Evolutionary conservation across 768 basidiomycete species (phyloP).

Genomic region (Boletus bicolor): DNA sequence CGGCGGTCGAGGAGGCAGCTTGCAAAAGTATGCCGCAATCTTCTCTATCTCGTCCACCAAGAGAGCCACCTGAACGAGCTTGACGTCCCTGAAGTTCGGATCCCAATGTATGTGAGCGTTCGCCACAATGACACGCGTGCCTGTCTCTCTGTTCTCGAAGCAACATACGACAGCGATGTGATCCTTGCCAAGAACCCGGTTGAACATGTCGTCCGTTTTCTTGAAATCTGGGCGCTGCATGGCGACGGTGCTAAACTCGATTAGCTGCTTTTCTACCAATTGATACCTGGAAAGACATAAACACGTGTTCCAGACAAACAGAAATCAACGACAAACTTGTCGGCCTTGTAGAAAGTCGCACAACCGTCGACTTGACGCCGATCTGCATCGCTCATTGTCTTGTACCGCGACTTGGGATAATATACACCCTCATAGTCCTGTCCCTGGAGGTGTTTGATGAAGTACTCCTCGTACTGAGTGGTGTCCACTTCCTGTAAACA

Average conservation of each 20-base stretch:
- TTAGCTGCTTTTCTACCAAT: slow-evolving; percentile 87
- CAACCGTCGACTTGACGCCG: slow-evolving; percentile 91
- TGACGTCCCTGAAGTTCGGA: slow-evolving; percentile 89
- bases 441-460: slow-evolving; percentile 64
- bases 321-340: slow-evolving; percentile 57
- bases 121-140: slow-evolving; percentile 82
- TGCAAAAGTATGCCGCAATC: slow-evolving; percentile 79
- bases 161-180: slow-evolving; percentile 86
- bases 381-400: slow-evolving; percentile 88
- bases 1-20: slow-evolving; percentile 66
- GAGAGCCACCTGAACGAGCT: slow-evolving; percentile 92
- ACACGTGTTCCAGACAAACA: background rate
- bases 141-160: slow-evolving; percentile 83
- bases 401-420: slow-evolving; percentile 88
- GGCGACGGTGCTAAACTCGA: slow-evolving; percentile 91
- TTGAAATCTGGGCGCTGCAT: slow-evolving; percentile 93
- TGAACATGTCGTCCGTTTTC: slow-evolving; percentile 99
- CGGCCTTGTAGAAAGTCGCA: slow-evolving; percentile 90
- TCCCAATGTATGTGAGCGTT: slow-evolving; percentile 96
- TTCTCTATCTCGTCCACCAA: slow-evolving; percentile 92
- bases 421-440: slow-evolving; percentile 89
- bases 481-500: slow-evolving; percentile 96
- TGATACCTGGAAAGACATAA: slow-evolving; percentile 59
- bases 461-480: slow-evolving; percentile 89
- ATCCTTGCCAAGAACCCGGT: slow-evolving; percentile 93